Conservation (phyloP, 2,329 filamentous ascomycete species). For the Eurotiales sp. region DNA sequence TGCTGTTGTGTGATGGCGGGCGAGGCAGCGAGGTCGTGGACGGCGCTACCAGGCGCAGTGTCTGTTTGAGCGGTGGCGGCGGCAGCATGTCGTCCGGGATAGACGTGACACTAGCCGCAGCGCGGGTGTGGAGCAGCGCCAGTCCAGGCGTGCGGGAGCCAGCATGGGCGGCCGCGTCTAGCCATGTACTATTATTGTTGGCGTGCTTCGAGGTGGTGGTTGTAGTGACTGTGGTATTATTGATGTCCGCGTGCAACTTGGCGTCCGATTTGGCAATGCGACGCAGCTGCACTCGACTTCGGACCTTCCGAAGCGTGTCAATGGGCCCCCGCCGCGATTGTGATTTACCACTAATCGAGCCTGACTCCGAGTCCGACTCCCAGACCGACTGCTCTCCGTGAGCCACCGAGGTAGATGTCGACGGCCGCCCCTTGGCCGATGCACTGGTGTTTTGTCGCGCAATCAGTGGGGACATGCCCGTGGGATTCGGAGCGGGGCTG, state of each 20-base stretch:
- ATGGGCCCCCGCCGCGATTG: slow-evolving; percentile 33
- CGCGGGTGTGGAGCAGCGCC: slow-evolving; percentile 1
- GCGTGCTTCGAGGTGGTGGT: not conserved
- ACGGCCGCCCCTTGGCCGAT: slow-evolving; percentile 28
- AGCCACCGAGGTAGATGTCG: slow-evolving; percentile 31
- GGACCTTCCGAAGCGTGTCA: slow-evolving; percentile 38
- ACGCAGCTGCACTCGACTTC: slow-evolving; percentile 35
- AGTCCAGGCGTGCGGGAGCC: not conserved
- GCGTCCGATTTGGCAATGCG: slow-evolving; percentile 35
- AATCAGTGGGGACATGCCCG: slow-evolving; percentile 28
- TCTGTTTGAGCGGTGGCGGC: slow-evolving; percentile 23
- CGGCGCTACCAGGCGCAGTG: slow-evolving; percentile 33
- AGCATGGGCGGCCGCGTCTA: slow-evolving; percentile 5
- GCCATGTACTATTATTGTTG: not conserved
- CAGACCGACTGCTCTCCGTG: slow-evolving; percentile 37
- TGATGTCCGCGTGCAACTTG: slow-evolving; percentile 26
- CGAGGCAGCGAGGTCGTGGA: slow-evolving; percentile 32
- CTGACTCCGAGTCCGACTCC: slow-evolving; percentile 38
- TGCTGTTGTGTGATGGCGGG: slow-evolving; percentile 25
- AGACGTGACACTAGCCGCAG: slow-evolving; percentile 16
- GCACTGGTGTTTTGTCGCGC: slow-evolving; percentile 26
- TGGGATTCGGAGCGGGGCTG: slow-evolving; percentile 34
- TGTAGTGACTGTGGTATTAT: slow-evolving; percentile 7
- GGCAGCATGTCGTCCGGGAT: slow-evolving; percentile 25
- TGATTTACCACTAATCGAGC: slow-evolving; percentile 32